Base-by-base conservation (phyloP, 345 rosid species). In the Leavenworthia alabamica region DNA sequence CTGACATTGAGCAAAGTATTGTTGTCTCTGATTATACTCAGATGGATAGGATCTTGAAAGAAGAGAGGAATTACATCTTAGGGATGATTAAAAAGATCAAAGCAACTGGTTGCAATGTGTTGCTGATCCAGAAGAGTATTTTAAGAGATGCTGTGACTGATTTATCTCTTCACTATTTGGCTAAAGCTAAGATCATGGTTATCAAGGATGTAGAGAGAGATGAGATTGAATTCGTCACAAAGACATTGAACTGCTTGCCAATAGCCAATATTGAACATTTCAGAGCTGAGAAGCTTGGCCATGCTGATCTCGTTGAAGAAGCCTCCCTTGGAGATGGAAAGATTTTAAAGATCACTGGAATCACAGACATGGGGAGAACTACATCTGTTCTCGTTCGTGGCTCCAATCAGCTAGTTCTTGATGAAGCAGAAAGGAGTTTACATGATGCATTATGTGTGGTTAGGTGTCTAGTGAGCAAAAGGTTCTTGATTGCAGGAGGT, bases 31-130 rank as follows among this genome's bases (percentile, higher is more conserved):
- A 93, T 73, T 93, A 89, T 19, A 79, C 90, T 10, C 99, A 93
- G 80, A 93, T 89, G 97, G 99, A 93, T 73, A 85, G 99, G 90
- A 93, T 93, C 71, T 71, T 93, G 83, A 93, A 89, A 64, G 99
- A 93, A 68, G 97, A 93, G 76, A 85, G 99, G 78, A 93, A 89
- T 52, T 93, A 93, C 61, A 89, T 93, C 56, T 68, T 93, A 73
- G 94, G 96, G 8, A 93, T 93, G 95, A 87, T 93, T 60, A 93
- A 93, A 74, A 93, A 93, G 87, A 93, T 93, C 24, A 93, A 74
- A 79, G 92, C 92, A 0, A 86, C 87, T 10, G 96, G 95, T 14
- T 93, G 97, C 54, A 90, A 90, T 35, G 99, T 90, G 20, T 65
- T 93, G 72, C 64, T 93, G 75, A 90, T 93, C 70, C 99, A 93